Base-by-base conservation (phyloP, 306 rosid genomes). In the Phaseolus lunatus region DNA sequence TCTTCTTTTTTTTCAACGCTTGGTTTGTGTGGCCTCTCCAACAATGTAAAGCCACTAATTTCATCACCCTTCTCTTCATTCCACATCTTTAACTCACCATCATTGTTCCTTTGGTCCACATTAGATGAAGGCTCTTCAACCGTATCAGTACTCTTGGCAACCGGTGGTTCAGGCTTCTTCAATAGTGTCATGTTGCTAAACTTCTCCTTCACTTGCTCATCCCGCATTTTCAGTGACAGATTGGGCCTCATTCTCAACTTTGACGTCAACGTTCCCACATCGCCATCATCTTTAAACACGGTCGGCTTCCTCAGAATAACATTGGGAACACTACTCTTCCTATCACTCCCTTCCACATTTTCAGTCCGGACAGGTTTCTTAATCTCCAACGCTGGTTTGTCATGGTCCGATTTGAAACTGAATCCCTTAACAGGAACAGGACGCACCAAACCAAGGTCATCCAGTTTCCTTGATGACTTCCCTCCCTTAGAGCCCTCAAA, bases 241-340 rank as follows among this genome's bases (percentile, higher is more conserved):
- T 96, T 96, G 0, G 96, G 94, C 77, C 78, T 88, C 45, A 91
- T 86, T 70, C 88, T 88, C 87, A 92, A 75, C 86, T 85, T 84
- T 0, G 94, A 86, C 0, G 83, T 23, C 39, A 31, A 70, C 39
- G 63, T 67, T 10, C 65, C 90, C 41, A 44, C 93, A 9, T 68
- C 73, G 10, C 80, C 88, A 50, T 86, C 91, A 64, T 87, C 91
- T 11, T 85, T 85, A 70, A 78, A 68, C 79, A 77, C 19, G 0
- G 82, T 52, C 1, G 97, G 97, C 81, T 96, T 96, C 82, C 99
- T 88, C 84, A 96, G 85, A 80, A 91, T 88, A 68, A 91, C 94
- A 83, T 89, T 85, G 65, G 96, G 98, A 78, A 87, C 89, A 81
- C 86, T 84, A 62, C 80, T 78, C 39, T 80, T 87, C 20, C 72